These are phyloP conservation scores for Agapanthus africanus DNA, from an alignment of 106 monocot species.

Conservation along the genomic window DNA sequence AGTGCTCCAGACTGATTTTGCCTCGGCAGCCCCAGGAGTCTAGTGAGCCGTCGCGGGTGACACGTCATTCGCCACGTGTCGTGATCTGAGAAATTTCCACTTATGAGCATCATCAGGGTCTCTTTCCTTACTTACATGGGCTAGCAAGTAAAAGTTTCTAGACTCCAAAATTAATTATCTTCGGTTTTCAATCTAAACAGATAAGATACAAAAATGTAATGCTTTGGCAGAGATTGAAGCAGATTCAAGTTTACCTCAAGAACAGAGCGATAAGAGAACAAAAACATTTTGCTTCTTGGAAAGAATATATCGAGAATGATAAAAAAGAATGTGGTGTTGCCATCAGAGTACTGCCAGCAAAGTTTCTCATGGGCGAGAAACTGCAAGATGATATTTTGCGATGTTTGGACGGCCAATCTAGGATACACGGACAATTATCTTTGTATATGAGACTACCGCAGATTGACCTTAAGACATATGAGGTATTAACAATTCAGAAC, in stretches of 20 bases:
- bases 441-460: not conserved
- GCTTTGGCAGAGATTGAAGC: slow-evolving; percentile 1
- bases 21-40: no score
- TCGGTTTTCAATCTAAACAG: not conserved
- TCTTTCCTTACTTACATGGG: slow-evolving; percentile 23
- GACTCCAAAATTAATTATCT: not conserved
- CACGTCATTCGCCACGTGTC: no score
- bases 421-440: not conserved
- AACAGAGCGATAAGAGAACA: slow-evolving; percentile 11
- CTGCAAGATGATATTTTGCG: not conserved
- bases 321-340: not conserved
- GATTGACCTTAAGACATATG: not conserved
- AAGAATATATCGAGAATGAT: slow-evolving; percentile 9
- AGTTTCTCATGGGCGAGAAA: not conserved
- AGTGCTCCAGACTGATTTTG: no score
- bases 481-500: not conserved
- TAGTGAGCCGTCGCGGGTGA: no score
- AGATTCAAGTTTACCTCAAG: slow-evolving; percentile 15
- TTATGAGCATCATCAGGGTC: no score
- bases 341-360: not conserved
- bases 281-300: not conserved
- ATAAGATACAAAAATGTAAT: not conserved
- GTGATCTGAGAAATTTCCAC: no score
- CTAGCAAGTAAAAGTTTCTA: slow-evolving; percentile 2
- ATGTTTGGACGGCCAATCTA: not conserved